phyloP scores from a whole-genome alignment of 345 rosid species.

The Psidium friedrichsthalianum region DNA sequence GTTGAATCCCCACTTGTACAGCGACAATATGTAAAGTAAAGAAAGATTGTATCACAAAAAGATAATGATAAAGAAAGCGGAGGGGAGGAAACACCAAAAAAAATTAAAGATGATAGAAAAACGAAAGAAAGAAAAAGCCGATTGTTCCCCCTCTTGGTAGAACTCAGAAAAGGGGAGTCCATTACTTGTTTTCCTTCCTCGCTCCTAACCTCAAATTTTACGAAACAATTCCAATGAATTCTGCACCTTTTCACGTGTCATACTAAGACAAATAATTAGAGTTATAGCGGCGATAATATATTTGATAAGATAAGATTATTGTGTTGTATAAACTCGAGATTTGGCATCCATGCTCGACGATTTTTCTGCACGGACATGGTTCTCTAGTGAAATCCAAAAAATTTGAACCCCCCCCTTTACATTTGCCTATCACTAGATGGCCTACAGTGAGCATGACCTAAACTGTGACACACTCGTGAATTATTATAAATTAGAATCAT shows the following conservation, averaged over 20 bases:
- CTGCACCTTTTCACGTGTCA: background rate
- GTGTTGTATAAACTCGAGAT: background rate
- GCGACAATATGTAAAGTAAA: background rate
- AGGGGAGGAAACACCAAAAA: background rate
- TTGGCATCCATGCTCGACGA: background rate
- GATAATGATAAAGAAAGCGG: background rate
- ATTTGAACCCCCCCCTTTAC: too few species aligned
- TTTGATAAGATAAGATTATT: background rate
- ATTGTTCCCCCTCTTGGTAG: background rate
- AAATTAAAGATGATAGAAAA: background rate
- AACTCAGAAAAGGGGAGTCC: background rate
- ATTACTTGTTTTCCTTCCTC: background rate
- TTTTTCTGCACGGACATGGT: background rate
- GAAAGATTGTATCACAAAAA: background rate
- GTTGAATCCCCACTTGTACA: conserved; percentile 23
- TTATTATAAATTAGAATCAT: background rate
- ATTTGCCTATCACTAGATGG: background rate
- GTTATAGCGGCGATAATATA: background rate
- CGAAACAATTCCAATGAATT: background rate
- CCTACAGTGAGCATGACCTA: background rate
- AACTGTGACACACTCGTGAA: background rate
- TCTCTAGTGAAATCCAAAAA: too few species aligned
- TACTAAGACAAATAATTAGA: background rate
- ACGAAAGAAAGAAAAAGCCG: background rate
- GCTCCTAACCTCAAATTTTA: background rate